Base-by-base conservation (phyloP, 805 yeast genomes). In the Yamadazyma paraphyllophila region DNA sequence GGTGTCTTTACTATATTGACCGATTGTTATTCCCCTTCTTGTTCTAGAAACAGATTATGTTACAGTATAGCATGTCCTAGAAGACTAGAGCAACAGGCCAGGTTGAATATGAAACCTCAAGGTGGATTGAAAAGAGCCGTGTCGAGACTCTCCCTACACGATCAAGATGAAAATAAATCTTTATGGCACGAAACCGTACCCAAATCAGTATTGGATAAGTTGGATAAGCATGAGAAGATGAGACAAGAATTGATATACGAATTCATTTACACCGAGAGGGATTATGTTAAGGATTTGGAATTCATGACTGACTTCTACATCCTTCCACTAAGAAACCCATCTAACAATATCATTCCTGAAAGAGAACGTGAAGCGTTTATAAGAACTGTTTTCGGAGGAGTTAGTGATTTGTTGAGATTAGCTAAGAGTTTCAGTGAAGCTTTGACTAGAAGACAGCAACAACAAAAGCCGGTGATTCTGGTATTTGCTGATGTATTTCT, bases 51-150 rank as follows among this genome's bases (percentile, higher is more conserved):
- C 57, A 74, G 80, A 29, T 70, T 92, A 33, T 94, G 99, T 66
- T 94, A 94, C 66, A 87, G 96, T 36, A 91, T 94, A 55, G 95
- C 97, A 10, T 94, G 99, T 67, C 99, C 99, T 12, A 78, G 97
- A 54, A 78, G 98, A 51, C 71, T 94, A 41, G 98, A 92, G 65
- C 98, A 94, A 65, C 98, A 92, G 61, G 96, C 96, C 3, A 76
- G 98, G 48, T 76, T 88, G 42, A 90, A 91, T 56, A 76, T 88
- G 81, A 88, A 88, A 61, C 88, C 94, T 2, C 85, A 86, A 57
- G 94, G 96, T 36, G 95, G 92, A 0, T 73, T 92, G 55, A 77
- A 82, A 48, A 71, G 95, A 40, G 87, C 92, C 11, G 91, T 84
- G 35, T 78, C 85, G 7, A 75, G 82, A 43, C 66, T 83, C 10